These are phyloP conservation scores for Aleurites moluccanus DNA, from an alignment of 441 rosid genomes.

Conservation along the genomic window DNA sequence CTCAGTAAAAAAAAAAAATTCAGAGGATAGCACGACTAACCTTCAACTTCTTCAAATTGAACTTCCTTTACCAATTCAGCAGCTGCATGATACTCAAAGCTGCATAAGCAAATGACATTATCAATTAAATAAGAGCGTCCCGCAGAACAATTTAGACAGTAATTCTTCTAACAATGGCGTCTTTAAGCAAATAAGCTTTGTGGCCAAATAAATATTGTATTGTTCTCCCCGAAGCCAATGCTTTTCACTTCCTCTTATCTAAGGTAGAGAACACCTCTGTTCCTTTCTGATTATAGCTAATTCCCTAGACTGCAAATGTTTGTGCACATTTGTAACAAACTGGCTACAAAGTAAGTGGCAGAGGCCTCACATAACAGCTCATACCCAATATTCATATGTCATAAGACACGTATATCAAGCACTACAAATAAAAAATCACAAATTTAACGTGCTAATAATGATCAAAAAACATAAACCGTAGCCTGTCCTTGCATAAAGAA, in stretches of 20 bases:
- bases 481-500: constrained; percentile 1
- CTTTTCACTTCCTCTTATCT: background rate
- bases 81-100: constrained; percentile 81
- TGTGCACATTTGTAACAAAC: background rate
- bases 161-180: background rate
- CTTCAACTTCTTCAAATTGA: constrained; percentile 76
- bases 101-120: constrained; percentile 27
- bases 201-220: background rate
- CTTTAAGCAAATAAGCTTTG: background rate
- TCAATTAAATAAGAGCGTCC: background rate
- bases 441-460: background rate
- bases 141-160: background rate
- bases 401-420: background rate
- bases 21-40: constrained; percentile 28
- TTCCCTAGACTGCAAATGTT: background rate
- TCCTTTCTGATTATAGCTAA: background rate
- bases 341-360: background rate
- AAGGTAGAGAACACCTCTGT: background rate
- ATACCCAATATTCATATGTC: background rate
- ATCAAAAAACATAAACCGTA: background rate
- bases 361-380: background rate
- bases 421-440: background rate
- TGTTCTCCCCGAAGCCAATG: background rate
- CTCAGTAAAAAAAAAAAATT: background rate
- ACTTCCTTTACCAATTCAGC: constrained; percentile 81